Evolutionary conservation across 441 rosid species (phyloP).

Genomic region (Pelargonium cotyledonis): DNA sequence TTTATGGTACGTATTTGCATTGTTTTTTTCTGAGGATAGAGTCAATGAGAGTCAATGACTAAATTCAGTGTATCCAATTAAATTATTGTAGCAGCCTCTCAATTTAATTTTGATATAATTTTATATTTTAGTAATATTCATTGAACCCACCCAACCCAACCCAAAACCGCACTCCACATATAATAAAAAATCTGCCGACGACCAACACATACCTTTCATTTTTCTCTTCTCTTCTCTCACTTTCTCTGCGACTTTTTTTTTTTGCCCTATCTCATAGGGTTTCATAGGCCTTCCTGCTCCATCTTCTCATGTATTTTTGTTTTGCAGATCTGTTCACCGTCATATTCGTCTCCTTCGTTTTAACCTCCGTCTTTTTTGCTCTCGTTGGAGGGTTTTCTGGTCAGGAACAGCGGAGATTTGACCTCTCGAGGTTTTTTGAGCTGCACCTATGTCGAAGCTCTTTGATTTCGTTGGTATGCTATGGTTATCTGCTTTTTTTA

Average conservation of each 20-base stretch:
- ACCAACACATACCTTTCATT: background rate
- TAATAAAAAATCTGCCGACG: background rate
- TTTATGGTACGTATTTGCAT: background rate
- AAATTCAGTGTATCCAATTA: background rate
- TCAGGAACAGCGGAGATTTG: background rate
- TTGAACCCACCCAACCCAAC: no score
- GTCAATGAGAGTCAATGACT: background rate
- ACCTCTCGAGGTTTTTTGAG: background rate
- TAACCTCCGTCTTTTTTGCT: background rate
- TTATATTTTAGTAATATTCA: background rate
- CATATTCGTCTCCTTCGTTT: background rate
- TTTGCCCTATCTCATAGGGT: conserved; percentile 2
- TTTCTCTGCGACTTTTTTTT: background rate
- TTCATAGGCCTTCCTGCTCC: background rate
- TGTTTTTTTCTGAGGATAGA: background rate
- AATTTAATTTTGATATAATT: background rate
- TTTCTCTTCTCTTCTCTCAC: background rate
- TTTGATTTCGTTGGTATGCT: background rate
- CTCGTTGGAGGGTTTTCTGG: background rate
- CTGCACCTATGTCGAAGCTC: background rate
- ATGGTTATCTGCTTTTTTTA: background rate
- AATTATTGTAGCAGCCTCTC: background rate
- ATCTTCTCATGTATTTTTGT: background rate
- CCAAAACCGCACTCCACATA: background rate
- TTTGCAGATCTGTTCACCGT: background rate